Evolutionary conservation across 805 yeast species (phyloP).

Genomic region (Suhomyces prunicola): DNA sequence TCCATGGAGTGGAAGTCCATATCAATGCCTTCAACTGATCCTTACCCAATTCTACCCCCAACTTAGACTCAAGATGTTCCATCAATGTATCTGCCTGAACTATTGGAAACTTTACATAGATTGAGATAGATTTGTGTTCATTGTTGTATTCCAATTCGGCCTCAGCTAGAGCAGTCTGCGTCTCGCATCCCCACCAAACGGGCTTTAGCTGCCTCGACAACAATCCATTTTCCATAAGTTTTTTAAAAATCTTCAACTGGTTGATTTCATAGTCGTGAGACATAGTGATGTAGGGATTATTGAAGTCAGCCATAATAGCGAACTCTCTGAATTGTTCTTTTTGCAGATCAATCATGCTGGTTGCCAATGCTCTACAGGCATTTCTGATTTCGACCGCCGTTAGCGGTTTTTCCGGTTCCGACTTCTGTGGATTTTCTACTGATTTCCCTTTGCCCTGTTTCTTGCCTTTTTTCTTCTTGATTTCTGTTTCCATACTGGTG

Average conservation of each 20-base stretch:
- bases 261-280: slow-evolving; percentile 65
- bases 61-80: slow-evolving; percentile 6
- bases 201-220: slow-evolving; percentile 88
- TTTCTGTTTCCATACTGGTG: slow-evolving; percentile 20
- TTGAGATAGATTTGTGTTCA: slow-evolving; percentile 64
- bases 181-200: slow-evolving; percentile 96
- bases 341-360: slow-evolving; percentile 62
- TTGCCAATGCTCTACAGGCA: slow-evolving; percentile 69
- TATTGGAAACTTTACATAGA: slow-evolving; percentile 63
- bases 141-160: slow-evolving; percentile 89
- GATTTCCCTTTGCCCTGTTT: slow-evolving; percentile 2
- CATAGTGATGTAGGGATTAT: slow-evolving; percentile 70
- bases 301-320: slow-evolving; percentile 85
- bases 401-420: slow-evolving; percentile 21
- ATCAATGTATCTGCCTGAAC: slow-evolving; percentile 17
- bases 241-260: slow-evolving; percentile 69
- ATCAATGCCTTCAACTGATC: slow-evolving; percentile 43
- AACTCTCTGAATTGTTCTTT: slow-evolving; percentile 58
- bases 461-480: slow-evolving; percentile 24
- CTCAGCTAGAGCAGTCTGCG: slow-evolving; percentile 92
- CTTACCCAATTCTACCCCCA: neutral
- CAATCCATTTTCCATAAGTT: slow-evolving; percentile 61
- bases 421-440: neutral
- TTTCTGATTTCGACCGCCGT: slow-evolving; percentile 54
- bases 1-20: slow-evolving; percentile 99